Base-by-base conservation (phyloP, 345 rosid species). In the Eucalyptus sp. region DNA sequence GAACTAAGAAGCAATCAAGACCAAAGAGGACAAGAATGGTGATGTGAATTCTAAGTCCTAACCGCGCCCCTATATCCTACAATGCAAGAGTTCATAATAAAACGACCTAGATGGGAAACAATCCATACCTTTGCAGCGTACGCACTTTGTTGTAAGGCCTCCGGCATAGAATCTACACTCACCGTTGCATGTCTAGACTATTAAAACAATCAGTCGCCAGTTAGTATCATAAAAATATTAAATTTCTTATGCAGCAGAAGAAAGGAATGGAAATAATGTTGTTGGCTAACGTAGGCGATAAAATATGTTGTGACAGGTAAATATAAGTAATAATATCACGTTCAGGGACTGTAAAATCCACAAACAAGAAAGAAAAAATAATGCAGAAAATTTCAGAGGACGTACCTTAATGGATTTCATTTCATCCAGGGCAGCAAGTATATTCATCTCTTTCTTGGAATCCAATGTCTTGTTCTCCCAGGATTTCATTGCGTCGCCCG, bases 361-460 rank as follows among this genome's bases (percentile, higher is more conserved):
- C 4, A 27, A 86, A 14, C n/a, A 8, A 22, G 29, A 56, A 56
- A 56, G 62, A 76, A 46, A 76, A 46, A 22, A 56, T 56, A 56
- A 56, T 56, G 27, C 62, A 56, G 29, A 7, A 50, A 46, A 44
- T 13, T 25, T 51, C 87, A 68, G 87, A 87, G 86, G 2, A 31
- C 29, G 15, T 90, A 94, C 96, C 96, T 92, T 96, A 93, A 96
- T 93, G 37, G 97, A 94, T 92, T 94, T 96, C 99, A 96, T 94
- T 89, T 97, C 99, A 91, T 96, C 99, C 54, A 98, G 97, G 4
- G 99, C 95, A 24, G 99, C 98, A 83, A 96, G 92, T 86, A 96
- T 96, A 90, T 96, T 97, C 97, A 98, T 96, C 88, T 97, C 98
- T 90, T 96, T 93, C 88, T 97, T 97, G 7, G 98, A 96, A 93